Percentiles rank a stretch among this genome's conserved stretches.
phyloP scores from a whole-genome alignment of 768 basidiomycete genomes.

The Lentinula sp. region DNA sequence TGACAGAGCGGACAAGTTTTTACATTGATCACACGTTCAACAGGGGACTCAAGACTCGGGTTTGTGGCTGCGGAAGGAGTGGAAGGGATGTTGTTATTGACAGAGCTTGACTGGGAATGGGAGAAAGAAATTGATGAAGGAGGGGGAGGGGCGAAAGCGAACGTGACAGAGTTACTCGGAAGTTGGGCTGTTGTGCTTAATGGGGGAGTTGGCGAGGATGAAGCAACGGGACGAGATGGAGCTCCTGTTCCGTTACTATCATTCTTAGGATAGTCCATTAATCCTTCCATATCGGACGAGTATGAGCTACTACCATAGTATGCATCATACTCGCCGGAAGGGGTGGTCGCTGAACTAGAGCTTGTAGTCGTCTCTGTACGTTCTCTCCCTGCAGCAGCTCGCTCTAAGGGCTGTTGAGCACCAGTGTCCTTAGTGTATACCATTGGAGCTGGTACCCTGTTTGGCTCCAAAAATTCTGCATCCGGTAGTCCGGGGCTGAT shows the following conservation, averaged over 20 bases:
- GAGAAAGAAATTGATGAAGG: constrained; percentile 4
- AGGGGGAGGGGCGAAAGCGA: not conserved
- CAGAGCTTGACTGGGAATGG: constrained; percentile 12
- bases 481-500: constrained; percentile 12
- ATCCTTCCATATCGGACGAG: constrained; percentile 33
- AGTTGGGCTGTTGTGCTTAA: not conserved
- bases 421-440: constrained; percentile 35
- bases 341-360: not conserved
- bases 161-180: not conserved
- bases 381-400: constrained; percentile 19
- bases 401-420: constrained; percentile 35
- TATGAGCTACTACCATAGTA: constrained; percentile 18
- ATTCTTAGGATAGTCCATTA: not conserved
- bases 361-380: not conserved
- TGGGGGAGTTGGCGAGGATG: not conserved
- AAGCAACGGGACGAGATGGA: not conserved
- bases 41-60: constrained; percentile 21
- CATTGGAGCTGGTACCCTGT: constrained; percentile 6
- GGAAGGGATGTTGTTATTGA: constrained; percentile 6
- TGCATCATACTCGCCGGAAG: not conserved
- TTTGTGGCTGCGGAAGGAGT: not conserved
- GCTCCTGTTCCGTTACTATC: not conserved
- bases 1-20: constrained; percentile 93
- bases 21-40: constrained; percentile 92
- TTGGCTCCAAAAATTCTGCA: constrained; percentile 17